Conservation (phyloP, 768 basidiomycete genomes). For the Crucibulum laeve region DNA sequence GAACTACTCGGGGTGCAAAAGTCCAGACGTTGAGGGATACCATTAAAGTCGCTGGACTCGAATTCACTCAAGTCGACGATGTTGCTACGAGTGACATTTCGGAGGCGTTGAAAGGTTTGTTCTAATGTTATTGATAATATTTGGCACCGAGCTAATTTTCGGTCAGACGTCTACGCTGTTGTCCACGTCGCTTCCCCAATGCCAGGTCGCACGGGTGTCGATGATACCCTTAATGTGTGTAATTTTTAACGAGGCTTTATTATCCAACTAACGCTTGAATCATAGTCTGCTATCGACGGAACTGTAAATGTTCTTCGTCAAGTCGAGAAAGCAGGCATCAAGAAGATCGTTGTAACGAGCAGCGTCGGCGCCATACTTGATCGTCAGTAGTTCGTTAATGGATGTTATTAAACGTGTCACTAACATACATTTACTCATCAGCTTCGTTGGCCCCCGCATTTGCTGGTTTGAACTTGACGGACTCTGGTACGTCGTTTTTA, state of each 20-base stretch:
- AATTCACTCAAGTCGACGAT: conserved; percentile 26
- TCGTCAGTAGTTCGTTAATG: conserved; percentile 13
- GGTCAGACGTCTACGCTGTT: conserved; percentile 39
- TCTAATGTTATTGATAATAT: neutral
- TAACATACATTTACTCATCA: conserved; percentile 5
- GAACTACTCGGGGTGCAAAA: conserved; percentile 29
- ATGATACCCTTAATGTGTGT: conserved; percentile 20
- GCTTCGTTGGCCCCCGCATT: conserved; percentile 17
- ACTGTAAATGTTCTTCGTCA: conserved; percentile 37
- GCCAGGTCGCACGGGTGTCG: conserved; percentile 17
- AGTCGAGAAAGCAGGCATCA: conserved; percentile 29
- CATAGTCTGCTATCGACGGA: conserved; percentile 31
- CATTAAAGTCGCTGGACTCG: conserved; percentile 21
- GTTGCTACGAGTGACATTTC: conserved; percentile 34
- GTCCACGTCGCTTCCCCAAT: conserved; percentile 39
- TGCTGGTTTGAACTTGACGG: conserved; percentile 17
- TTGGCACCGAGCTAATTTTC: neutral
- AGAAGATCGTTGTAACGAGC: conserved; percentile 29
- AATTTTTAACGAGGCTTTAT: neutral
- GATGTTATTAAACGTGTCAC: neutral
- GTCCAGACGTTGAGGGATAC: conserved; percentile 14
- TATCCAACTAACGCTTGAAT: neutral
- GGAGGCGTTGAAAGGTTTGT: conserved; percentile 37
- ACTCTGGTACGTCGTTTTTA: conserved; percentile 10
- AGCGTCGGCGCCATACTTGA: conserved; percentile 25